phyloP scores from a whole-genome alignment of 371 early-diverging fungal genomes.

The Mortierella sp. region DNA sequence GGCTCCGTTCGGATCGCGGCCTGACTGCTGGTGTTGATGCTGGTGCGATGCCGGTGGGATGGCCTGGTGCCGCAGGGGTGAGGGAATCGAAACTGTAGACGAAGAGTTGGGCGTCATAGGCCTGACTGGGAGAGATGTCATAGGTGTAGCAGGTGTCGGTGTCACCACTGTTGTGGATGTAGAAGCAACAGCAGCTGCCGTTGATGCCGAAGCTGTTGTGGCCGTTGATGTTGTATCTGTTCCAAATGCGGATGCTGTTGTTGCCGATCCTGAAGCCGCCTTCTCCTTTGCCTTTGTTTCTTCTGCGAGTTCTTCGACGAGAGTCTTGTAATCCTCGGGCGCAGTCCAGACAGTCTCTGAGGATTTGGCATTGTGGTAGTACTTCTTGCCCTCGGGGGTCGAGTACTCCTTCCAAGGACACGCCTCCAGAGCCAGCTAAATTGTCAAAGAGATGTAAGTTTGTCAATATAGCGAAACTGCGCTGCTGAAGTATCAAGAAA shows the following conservation, averaged over 20 bases:
- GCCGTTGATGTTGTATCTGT: neutral
- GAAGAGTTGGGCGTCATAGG: conserved; percentile 33
- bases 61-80: conserved; percentile 39
- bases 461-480: neutral
- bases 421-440: conserved; percentile 72
- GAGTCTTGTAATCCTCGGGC: conserved; percentile 83
- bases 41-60: conserved; percentile 22
- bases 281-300: conserved; percentile 59
- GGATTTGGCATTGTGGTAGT: conserved; percentile 89
- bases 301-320: conserved; percentile 57
- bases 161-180: neutral
- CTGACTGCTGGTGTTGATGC: conserved; percentile 20
- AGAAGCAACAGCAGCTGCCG: neutral
- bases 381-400: conserved; percentile 87
- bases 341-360: conserved; percentile 91
- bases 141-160: neutral
- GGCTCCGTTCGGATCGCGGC: conserved; percentile 6
- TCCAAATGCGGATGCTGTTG: conserved; percentile 3
- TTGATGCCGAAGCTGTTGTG: neutral
- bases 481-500: neutral
- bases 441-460: neutral
- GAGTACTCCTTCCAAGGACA: conserved; percentile 93
- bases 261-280: conserved; percentile 32
- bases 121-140: conserved; percentile 10
- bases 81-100: conserved; percentile 44